phyloP scores from a whole-genome alignment of 805 yeast genomes.

The Danielozyma ontarioensis region DNA sequence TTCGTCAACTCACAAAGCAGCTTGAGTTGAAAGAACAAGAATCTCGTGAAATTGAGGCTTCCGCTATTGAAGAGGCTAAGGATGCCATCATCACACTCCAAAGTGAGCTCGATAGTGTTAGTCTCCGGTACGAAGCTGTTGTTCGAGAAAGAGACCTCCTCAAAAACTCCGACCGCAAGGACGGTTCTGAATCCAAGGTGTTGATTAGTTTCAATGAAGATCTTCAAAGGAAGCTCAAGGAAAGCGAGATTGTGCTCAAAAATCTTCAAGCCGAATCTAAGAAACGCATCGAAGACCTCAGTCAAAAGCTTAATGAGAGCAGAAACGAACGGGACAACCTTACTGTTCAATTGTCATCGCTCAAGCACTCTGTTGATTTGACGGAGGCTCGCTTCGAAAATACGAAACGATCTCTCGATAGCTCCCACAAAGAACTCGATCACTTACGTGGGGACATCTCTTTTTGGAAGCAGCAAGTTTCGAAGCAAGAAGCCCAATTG shows the following conservation, averaged over 20 bases:
- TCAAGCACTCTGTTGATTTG: constrained; percentile 50
- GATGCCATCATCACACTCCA: constrained; percentile 62
- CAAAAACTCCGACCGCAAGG: constrained; percentile 18
- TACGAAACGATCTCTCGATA: constrained; percentile 31
- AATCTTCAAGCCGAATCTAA: constrained; percentile 34
- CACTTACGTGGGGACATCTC: constrained; percentile 22
- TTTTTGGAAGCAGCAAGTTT: constrained; percentile 39
- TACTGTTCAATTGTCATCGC: constrained; percentile 46
- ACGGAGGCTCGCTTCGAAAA: constrained; percentile 47
- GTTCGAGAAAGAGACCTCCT: constrained; percentile 68
- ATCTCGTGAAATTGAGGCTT: constrained; percentile 36
- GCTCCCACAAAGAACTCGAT: constrained; percentile 20
- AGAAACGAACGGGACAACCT: constrained; percentile 34
- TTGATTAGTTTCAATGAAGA: constrained; percentile 23
- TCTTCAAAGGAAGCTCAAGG: constrained; percentile 27
- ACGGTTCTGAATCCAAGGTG: constrained; percentile 15
- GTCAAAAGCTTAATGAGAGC: constrained; percentile 22
- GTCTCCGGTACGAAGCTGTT: constrained; percentile 48
- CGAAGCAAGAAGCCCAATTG: constrained; percentile 32
- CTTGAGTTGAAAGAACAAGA: constrained; percentile 59
- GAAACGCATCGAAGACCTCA: constrained; percentile 44
- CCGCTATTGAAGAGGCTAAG: constrained; percentile 57
- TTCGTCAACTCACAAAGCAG: constrained; percentile 66
- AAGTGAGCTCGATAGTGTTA: constrained; percentile 49
- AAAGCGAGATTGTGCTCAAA: constrained; percentile 32